Evolutionary conservation across 2,329 filamentous ascomycete genomes (phyloP), one percentile per base, ranked within the genome.

Genomic region (Fusarium siculi): DNA sequence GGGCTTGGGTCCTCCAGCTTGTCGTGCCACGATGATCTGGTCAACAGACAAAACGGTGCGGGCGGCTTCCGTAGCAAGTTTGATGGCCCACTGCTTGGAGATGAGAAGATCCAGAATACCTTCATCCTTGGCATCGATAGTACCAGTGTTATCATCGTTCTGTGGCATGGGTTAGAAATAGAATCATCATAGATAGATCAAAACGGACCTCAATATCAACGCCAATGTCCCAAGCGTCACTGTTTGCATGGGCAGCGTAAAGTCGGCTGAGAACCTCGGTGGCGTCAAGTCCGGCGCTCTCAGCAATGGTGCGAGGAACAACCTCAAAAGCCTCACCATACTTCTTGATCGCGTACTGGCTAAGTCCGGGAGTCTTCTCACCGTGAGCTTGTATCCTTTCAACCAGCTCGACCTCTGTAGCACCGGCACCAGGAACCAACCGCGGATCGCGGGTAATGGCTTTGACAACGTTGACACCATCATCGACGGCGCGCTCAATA

Each of bases 241-340:
- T 92, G 82, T 97, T 91, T 84, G 95, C 92, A 84, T 99, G 96
- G 57, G 96, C 94, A 34, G 95, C 95, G 83, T 98, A 99, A 68
- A 99, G 87, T 79, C 92, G 92, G 79, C 95, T 96, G 66, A 99
- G 87, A 58, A 98, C 93, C 84, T 98, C 96, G n/a, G 96, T 99
- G 64, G 96, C 96, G 81, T 99, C 96, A 28, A 99, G 89, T 74
- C 96, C 96, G 49, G 95, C 96, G 77, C 94, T 97, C 85, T 99
- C 96, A 56, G 97, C 96, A 63, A 99, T 87, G 21, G 94, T 97
- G 75, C 96, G 92, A 25, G 96, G 96, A 59, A 99, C 92, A 55
- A 99, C 96, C 86, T 99, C 96, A 78, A 99, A 99, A 14, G 96
- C 96, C 85, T 99, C 96, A 59, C 93, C 96, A 81, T 92, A 99